phyloP scores from a whole-genome alignment of 2,329 filamentous ascomycete genomes.

The Cercospora berteroae region DNA sequence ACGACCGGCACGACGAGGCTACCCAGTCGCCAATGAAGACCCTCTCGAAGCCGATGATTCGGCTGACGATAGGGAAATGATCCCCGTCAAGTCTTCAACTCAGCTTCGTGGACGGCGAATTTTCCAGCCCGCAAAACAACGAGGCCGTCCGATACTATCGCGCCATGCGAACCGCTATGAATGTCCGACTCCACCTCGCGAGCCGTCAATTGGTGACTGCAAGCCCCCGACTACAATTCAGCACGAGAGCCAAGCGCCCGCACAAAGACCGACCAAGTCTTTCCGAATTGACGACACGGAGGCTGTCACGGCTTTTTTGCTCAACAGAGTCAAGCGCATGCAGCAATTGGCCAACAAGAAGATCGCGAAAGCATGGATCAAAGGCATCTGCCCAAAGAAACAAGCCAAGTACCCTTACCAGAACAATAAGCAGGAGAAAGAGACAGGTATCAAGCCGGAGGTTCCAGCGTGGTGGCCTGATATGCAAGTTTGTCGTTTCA shows the following conservation, averaged over 20 bases:
- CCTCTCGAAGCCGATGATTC: neutral
- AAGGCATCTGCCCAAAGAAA: slow-evolving; percentile 72
- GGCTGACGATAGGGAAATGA: neutral
- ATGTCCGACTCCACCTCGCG: slow-evolving; percentile 6
- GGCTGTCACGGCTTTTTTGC: slow-evolving; percentile 18
- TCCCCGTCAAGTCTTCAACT: neutral
- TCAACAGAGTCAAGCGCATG: slow-evolving; percentile 42
- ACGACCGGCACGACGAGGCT: neutral
- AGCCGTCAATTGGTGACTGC: neutral
- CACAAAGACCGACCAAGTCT: slow-evolving; percentile 11
- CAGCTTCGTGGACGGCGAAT: slow-evolving; percentile 4
- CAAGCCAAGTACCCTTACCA: slow-evolving; percentile 72
- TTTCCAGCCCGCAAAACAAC: slow-evolving; percentile 7
- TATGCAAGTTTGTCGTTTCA: slow-evolving; percentile 57
- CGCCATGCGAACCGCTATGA: slow-evolving; percentile 7
- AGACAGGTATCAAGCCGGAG: slow-evolving; percentile 31
- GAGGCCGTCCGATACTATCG: slow-evolving; percentile 17
- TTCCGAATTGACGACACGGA: slow-evolving; percentile 22
- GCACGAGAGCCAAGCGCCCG: neutral
- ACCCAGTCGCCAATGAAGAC: neutral
- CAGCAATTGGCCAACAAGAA: slow-evolving; percentile 71
- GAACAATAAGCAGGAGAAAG: slow-evolving; percentile 57
- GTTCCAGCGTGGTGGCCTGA: slow-evolving; percentile 40
- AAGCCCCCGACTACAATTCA: neutral
- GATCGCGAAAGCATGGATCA: slow-evolving; percentile 73